Percentiles rank a stretch among this genome's conserved stretches.
phyloP scores from a whole-genome alignment of 352 stramenopile genomes.

The Phytophthora macrochlamydospora region DNA sequence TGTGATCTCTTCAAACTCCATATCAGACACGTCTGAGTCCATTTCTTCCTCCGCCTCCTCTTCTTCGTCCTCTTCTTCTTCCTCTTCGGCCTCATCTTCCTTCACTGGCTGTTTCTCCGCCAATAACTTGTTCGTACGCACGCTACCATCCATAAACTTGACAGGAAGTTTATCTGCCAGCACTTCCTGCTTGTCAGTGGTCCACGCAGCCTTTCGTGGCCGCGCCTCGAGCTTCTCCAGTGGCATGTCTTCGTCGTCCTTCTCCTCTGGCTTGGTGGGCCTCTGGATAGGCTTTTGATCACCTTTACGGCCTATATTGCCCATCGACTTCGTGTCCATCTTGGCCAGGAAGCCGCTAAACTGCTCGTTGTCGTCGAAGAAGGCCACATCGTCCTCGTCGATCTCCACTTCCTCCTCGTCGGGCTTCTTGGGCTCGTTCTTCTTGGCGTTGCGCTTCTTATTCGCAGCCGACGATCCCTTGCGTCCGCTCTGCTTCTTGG shows the following conservation, averaged over 20 bases:
- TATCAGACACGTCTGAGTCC: constrained; percentile 74
- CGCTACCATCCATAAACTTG: constrained; percentile 87
- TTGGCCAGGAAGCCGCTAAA: constrained; percentile 79
- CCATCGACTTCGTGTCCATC: constrained; percentile 78
- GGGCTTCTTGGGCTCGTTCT: constrained; percentile 11
- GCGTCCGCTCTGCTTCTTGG: constrained; percentile 34
- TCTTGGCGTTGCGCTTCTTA: constrained; percentile 28
- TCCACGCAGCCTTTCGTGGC: constrained; percentile 66
- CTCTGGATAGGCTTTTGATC: constrained; percentile 47
- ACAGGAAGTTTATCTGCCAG: constrained; percentile 79
- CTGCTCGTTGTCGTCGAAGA: constrained; percentile 73
- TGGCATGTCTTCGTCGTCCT: constrained; percentile 51
- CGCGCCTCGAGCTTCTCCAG: constrained; percentile 81
- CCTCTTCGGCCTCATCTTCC: constrained; percentile 40
- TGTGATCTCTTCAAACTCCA: constrained; percentile 84
- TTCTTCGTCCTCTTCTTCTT: constrained; percentile 44
- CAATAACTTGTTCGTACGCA: constrained; percentile 78
- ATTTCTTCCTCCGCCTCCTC: constrained; percentile 50
- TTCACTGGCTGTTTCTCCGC: constrained; percentile 39
- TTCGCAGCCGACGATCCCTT: constrained; percentile 3
- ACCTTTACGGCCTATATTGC: constrained; percentile 40
- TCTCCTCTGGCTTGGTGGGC: constrained; percentile 30
- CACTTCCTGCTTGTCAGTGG: constrained; percentile 60
- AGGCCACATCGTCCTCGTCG: constrained; percentile 80
- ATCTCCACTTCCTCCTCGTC: constrained; percentile 61